Conservation (phyloP, 805 yeast species). For the Lachancea lanzarotensis region DNA sequence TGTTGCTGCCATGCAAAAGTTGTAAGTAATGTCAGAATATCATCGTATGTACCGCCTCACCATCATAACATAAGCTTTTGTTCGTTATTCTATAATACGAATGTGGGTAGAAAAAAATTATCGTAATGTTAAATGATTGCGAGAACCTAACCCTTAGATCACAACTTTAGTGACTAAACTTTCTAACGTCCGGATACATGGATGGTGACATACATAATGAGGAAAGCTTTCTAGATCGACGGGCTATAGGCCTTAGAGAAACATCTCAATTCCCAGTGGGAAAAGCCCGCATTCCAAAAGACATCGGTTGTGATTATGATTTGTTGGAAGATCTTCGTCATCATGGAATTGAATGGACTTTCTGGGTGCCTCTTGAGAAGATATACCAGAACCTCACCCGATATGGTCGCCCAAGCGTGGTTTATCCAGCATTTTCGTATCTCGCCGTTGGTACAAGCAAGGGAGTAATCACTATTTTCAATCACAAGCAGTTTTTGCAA, state of each 20-base stretch:
- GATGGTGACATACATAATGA: background rate
- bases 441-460: slow-evolving; percentile 64
- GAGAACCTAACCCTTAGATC: no score
- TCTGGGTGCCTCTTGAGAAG: slow-evolving; percentile 20
- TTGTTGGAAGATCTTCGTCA: slow-evolving; percentile 2
- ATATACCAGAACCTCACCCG: slow-evolving; percentile 24
- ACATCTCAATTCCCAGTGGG: no score
- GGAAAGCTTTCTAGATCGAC: slow-evolving; percentile 2
- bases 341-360: background rate
- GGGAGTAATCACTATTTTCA: slow-evolving; percentile 62
- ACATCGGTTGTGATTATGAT: background rate
- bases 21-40: slow-evolving; percentile 45
- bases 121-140: no score
- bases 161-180: background rate
- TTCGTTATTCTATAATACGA: background rate
- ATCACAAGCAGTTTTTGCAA: slow-evolving; percentile 55
- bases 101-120: background rate
- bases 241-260: background rate
- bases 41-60: background rate
- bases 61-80: background rate
- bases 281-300: background rate
- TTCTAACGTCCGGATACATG: background rate
- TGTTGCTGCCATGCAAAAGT: slow-evolving; percentile 96
- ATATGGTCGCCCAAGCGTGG: slow-evolving; percentile 47
- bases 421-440: slow-evolving; percentile 38